Evolutionary conservation across 2,329 filamentous ascomycete genomes (phyloP), one percentile per base, ranked within the genome.

Genomic region (Blastomyces gilchristii): DNA sequence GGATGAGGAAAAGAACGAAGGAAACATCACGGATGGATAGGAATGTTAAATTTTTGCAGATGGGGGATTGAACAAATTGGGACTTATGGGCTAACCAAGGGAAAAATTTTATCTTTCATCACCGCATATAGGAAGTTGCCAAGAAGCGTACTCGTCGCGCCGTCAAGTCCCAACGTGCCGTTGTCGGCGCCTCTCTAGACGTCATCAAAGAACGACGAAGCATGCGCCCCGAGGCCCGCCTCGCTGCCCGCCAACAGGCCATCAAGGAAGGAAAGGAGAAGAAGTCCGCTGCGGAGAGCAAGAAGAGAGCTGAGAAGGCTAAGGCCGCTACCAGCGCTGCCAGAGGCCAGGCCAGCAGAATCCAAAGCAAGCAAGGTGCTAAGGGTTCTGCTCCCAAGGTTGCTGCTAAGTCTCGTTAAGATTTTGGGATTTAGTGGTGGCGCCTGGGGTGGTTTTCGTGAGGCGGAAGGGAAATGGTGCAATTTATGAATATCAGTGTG

Each of bases 241-340:
- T 87, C 74, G 94, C 94, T 75, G 92, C 91, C 77, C 93, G 94
- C 77, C 83, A 85, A 72, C 83, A 87, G 73, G 93, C 94, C 79
- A 92, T 97, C 83, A 93, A 93, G 85, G 91, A 95, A 79, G 90
- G 87, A 83, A 99, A 99, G 89, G 92, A 96, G 80, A 97, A 97
- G 91, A 96, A 95, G 85, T 83, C 87, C 70, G 91, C 87, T 68
- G 85, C 86, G 67, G 87, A 90, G 81, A 89, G 86, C 78, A 87
- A 86, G 80, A 99, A 97, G 91, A 99, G 97, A 90, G 89, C 90
- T 65, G 92, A 97, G 83, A 99, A 99, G 91, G 94, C 94, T 75
- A 97, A 97, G 90, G 83, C 73, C 75, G 92, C 92, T 70, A 85
- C 88, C 71, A 74, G 71, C 67, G 85, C 87, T 71, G 81, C 87